Percentiles rank a stretch among this genome's conserved stretches.
These are phyloP conservation scores for Orobanche coerulescens DNA, from an alignment of 257 asterid genomes.

Conservation along the genomic window DNA sequence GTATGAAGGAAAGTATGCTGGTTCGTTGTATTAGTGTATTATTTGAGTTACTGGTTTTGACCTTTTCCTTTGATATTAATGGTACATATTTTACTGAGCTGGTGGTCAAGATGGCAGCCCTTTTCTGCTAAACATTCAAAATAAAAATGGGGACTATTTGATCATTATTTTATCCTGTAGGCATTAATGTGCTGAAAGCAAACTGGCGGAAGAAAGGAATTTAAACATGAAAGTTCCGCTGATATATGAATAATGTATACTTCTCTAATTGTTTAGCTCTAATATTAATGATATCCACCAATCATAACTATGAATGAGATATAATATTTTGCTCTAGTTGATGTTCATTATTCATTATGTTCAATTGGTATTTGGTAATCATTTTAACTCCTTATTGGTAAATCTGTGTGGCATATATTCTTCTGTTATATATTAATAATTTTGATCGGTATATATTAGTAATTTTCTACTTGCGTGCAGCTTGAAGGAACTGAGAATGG, in stretches of 20 bases:
- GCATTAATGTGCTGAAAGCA: neutral
- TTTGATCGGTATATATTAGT: too few relatives aligned
- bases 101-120: constrained; percentile 7
- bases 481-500: constrained; percentile 74
- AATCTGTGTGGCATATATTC: neutral
- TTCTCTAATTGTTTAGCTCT: neutral
- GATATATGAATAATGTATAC: neutral
- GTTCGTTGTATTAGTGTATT: neutral
- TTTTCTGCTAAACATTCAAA: neutral
- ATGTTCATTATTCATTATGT: neutral
- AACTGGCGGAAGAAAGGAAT: neutral
- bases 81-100: neutral
- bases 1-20: neutral
- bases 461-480: constrained; percentile 36
- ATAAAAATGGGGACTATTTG: neutral
- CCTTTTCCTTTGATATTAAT: neutral
- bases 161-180: neutral
- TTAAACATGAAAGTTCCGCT: neutral
- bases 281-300: neutral
- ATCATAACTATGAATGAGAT: neutral
- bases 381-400: neutral
- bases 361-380: neutral
- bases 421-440: neutral
- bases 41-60: neutral
- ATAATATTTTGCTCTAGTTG: neutral